Conservation (phyloP, 192 early-diverging fungal genomes). For the Funneliformis geosporum region DNA sequence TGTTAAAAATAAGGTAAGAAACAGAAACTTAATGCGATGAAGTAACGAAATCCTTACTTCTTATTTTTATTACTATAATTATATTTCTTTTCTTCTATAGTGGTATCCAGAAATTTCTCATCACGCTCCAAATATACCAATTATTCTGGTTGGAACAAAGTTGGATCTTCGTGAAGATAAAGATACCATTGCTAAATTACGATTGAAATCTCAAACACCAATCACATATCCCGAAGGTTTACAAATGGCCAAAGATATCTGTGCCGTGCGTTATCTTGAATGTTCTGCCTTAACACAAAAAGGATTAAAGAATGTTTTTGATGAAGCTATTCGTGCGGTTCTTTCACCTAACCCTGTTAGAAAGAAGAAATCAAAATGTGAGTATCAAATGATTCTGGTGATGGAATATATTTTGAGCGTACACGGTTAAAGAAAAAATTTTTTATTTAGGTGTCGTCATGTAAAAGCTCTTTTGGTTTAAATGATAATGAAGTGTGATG, state of each 20-base stretch:
- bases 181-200: constrained; percentile 84
- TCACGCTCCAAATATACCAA: constrained; percentile 91
- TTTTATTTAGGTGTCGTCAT: no score
- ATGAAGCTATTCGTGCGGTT: constrained; percentile 97
- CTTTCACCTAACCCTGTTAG: constrained; percentile 68
- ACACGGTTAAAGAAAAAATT: no score
- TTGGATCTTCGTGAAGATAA: constrained; percentile 95
- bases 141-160: constrained; percentile 95
- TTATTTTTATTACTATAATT: no score
- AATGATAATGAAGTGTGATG: no score
- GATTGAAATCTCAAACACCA: constrained; percentile 82
- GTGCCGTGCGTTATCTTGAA: constrained; percentile 92
- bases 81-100: constrained; percentile 47
- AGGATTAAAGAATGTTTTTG: constrained; percentile 98
- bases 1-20: constrained; percentile 85
- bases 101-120: constrained; percentile 96
- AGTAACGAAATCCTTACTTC: no score
- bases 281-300: constrained; percentile 99
- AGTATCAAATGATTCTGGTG: constrained; percentile 1
- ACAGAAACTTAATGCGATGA: background rate
- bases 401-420: no score
- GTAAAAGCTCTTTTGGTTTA: no score
- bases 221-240: constrained; percentile 87
- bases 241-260: constrained; percentile 86
- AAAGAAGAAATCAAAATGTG: constrained; percentile 73